Evolutionary conservation across 805 yeast genomes (phyloP).

Genomic region (Scheffersomyces coipomensis): DNA sequence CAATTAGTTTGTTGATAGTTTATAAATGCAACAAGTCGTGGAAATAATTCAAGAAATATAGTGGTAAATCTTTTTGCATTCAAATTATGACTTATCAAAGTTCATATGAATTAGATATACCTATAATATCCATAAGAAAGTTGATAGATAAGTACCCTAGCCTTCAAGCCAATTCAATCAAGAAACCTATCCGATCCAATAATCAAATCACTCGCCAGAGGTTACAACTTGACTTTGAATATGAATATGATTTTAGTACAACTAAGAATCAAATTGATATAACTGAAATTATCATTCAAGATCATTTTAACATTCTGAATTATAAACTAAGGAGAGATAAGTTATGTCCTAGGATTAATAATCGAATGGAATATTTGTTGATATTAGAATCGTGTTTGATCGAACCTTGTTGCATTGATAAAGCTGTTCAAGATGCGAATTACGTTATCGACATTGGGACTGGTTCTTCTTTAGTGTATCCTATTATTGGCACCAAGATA

Average conservation of each 20-base stretch:
- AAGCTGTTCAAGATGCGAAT: constrained; percentile 1
- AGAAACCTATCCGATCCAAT: not conserved
- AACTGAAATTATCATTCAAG: constrained; percentile 11
- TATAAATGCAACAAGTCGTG: too few species aligned
- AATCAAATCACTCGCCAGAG: not conserved
- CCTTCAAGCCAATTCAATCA: not conserved
- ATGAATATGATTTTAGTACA: constrained; percentile 9
- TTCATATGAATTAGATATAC: not conserved
- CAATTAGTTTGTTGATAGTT: too few species aligned
- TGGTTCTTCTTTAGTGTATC: constrained; percentile 17
- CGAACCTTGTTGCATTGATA: constrained; percentile 3
- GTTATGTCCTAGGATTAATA: constrained; percentile 18
- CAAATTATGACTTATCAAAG: too few species aligned
- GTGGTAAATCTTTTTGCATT: too few species aligned
- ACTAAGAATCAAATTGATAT: constrained; percentile 13
- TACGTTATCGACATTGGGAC: constrained; percentile 17
- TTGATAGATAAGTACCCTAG: constrained; percentile 1
- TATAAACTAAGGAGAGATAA: constrained; percentile 9
- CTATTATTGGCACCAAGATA: constrained; percentile 10
- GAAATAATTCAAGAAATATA: too few species aligned
- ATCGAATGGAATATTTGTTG: constrained; percentile 14
- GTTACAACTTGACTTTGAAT: not conserved
- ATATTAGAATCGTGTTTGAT: constrained; percentile 11
- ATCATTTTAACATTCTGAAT: constrained; percentile 9
- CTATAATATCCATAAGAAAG: not conserved